These are phyloP conservation scores for Acanthamoeba triangularis DNA, from an alignment of 208 protist species.

Conservation along the genomic window DNA sequence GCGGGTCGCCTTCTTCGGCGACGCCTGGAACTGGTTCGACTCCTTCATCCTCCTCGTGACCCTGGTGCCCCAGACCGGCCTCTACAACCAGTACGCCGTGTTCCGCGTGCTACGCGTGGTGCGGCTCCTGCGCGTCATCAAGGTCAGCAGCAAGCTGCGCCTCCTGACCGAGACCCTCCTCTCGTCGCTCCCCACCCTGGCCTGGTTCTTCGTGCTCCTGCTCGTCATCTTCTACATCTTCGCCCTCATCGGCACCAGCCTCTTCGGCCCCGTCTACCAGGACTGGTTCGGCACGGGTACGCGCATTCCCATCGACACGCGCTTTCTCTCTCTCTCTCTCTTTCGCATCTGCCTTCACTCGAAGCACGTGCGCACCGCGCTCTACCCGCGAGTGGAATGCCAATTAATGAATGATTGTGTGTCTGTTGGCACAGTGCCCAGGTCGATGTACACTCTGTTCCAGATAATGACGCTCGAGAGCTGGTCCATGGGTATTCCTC, in stretches of 20 bases:
- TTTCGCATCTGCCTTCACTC: neutral
- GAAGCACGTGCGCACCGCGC: neutral
- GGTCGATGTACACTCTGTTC: conserved; percentile 48
- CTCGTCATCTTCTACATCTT: conserved; percentile 63
- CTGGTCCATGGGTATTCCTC: conserved; percentile 22
- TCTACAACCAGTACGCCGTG: conserved; percentile 54
- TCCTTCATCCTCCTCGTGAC: conserved; percentile 46
- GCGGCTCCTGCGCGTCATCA: conserved; percentile 39
- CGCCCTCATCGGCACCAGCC: conserved; percentile 23
- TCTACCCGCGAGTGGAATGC: too few species aligned
- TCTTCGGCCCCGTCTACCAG: neutral
- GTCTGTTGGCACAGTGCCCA: neutral
- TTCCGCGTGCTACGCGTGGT: conserved; percentile 41
- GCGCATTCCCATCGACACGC: too few species aligned
- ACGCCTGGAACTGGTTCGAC: conserved; percentile 50
- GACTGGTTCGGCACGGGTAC: conserved; percentile 32
- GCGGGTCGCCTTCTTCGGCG: neutral
- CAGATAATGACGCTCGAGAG: conserved; percentile 42
- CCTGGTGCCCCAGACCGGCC: conserved; percentile 28
- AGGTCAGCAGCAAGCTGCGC: conserved; percentile 43
- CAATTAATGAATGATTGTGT: too few species aligned
- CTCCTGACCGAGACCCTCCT: conserved; percentile 34
- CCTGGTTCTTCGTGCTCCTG: conserved; percentile 34
- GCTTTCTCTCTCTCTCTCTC: neutral
- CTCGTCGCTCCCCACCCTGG: conserved; percentile 12